Evolutionary conservation across 768 basidiomycete genomes (phyloP).

Genomic region (Trichaptum fuscoviolaceum): DNA sequence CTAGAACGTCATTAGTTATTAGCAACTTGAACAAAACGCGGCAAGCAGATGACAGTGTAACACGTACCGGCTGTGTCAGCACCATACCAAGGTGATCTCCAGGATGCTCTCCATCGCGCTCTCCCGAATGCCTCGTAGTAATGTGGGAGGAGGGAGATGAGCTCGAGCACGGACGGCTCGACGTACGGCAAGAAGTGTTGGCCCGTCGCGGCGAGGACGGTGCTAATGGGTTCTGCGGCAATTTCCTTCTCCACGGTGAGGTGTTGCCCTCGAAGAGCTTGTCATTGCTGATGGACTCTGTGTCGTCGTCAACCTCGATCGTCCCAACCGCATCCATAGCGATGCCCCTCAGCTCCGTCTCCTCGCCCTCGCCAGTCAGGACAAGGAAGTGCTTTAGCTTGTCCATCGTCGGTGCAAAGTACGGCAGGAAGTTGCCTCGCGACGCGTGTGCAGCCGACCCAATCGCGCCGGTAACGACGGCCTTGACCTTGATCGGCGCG

Average conservation of each 20-base stretch:
- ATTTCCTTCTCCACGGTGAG: conserved; percentile 99
- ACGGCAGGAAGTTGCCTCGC: conserved; percentile 83
- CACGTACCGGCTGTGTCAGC: too few species aligned
- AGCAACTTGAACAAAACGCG: too few species aligned
- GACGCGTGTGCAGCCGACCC: conserved; percentile 96
- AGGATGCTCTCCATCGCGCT: conserved; percentile 80
- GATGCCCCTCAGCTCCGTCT: conserved; percentile 91
- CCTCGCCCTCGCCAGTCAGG: conserved; percentile 86
- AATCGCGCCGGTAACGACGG: conserved; percentile 95
- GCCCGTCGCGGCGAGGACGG: conserved; percentile 78
- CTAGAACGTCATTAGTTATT: too few species aligned
- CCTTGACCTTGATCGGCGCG: conserved; percentile 82
- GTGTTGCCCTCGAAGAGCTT: conserved; percentile 91
- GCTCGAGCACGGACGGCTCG: conserved; percentile 73
- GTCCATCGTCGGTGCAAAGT: conserved; percentile 89
- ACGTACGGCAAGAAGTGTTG: conserved; percentile 87
- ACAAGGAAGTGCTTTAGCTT: conserved; percentile 85
- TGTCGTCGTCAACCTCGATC: conserved; percentile 62
- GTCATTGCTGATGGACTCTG: conserved; percentile 55
- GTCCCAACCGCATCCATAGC: conserved; percentile 98
- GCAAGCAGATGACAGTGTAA: too few species aligned
- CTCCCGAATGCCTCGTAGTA: conserved; percentile 98
- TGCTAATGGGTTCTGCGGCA: conserved; percentile 92
- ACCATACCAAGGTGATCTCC: too few species aligned
- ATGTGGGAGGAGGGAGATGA: conserved; percentile 76